Base-by-base conservation (phyloP, 1,139 yeast species). In the Pichia sp. region DNA sequence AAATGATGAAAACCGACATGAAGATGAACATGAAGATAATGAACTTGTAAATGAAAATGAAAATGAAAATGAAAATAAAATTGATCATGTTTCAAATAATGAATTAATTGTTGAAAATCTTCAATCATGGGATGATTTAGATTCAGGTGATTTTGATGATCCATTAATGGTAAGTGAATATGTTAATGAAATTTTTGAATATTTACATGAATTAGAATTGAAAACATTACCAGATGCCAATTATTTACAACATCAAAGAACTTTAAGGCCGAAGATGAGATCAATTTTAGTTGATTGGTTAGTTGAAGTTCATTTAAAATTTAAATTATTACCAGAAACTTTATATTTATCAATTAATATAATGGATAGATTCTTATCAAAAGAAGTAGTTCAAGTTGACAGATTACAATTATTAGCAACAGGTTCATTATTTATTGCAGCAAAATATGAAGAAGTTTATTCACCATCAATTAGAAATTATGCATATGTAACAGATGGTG, bases 81-180 rank as follows among this genome's bases (percentile, higher is more conserved):
- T 6, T 8, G 6, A n/a, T 20, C 7, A 30, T n/a, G 31, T 4
- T 6, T 30, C 32, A 20, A 30, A n/a, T n/a, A 30, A 16, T 16
- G 16, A 16, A 16, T 16, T 30, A 30, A 9, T 22, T 26, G 36
- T 26, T 27, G 23, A 35, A 7, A 36, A 16, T 16, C 16, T 16
- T 42, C 73, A 80, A 57, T 78, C 75, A 52, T 89, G 95, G 95
- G 96, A 87, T 58, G 96, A 90, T 63, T 71, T 90, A 49, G 97
- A 90, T 61, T 90, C 84, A 42, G 96, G 87, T 57, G 98, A 92
- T 62, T 68, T 71, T 50, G 90, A 85, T 57, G 98, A 92, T 64
- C 97, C 97, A 10, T 72, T 86, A 53, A 89, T 90, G 97, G 97
- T 87, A 29, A 80, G 90, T 55, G 98, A 92, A 68, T 92, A 89